phyloP scores from a whole-genome alignment of 2,329 filamentous ascomycete species.

The Arthrobotrys musiformis region DNA sequence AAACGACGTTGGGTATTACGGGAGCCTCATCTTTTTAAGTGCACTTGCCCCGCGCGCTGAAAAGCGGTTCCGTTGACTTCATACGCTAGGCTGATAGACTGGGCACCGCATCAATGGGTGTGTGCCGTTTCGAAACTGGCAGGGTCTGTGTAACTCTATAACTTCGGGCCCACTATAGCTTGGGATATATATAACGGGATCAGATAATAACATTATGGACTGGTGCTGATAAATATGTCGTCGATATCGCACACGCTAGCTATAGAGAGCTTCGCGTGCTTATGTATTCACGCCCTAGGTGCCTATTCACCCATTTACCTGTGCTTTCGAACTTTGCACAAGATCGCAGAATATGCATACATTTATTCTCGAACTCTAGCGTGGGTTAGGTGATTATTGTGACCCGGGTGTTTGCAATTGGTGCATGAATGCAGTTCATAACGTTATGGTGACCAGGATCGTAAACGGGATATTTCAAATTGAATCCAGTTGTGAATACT shows the following conservation, averaged over 20 bases:
- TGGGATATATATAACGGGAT: background rate
- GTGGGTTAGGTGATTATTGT: no score
- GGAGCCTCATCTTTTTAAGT: slow-evolving; percentile 25
- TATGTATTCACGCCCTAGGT: no score
- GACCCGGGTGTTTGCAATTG: background rate
- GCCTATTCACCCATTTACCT: no score
- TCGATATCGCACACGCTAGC: slow-evolving; percentile 1
- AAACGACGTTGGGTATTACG: background rate
- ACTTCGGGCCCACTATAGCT: background rate
- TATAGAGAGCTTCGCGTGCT: background rate
- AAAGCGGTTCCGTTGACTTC: background rate
- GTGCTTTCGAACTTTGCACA: no score
- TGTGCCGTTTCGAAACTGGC: slow-evolving; percentile 19
- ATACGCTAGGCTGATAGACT: background rate
- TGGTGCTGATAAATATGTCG: background rate
- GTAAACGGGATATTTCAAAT: background rate
- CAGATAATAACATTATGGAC: background rate
- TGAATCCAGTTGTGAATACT: background rate
- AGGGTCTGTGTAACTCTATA: slow-evolving; percentile 5
- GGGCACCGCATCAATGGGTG: background rate
- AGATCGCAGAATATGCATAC: no score
- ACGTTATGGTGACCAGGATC: slow-evolving; percentile 13
- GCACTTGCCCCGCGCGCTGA: background rate
- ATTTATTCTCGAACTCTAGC: no score
- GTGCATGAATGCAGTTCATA: background rate